These are phyloP conservation scores for Porphyrellus cyaneotinctus DNA, from an alignment of 768 basidiomycete species.

Conservation along the genomic window DNA sequence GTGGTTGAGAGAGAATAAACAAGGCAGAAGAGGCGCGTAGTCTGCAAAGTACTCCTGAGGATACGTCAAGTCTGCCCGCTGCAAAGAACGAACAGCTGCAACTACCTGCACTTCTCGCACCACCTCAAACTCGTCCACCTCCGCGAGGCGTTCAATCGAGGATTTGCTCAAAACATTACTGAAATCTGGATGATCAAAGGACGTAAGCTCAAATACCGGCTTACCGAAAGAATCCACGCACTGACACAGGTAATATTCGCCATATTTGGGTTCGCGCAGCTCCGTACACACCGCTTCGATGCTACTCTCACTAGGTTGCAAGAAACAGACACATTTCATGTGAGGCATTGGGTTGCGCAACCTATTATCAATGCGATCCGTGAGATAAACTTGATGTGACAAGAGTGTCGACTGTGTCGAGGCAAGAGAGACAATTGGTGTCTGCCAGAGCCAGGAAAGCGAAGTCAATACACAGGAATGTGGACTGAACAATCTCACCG, in stretches of 20 bases:
- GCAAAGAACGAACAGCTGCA: conserved; percentile 1
- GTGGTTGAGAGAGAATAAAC: conserved; percentile 83
- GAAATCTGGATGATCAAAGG: conserved; percentile 60
- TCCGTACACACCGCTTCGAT: conserved; percentile 81
- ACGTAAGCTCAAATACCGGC: conserved; percentile 16
- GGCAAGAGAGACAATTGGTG: conserved; percentile 92
- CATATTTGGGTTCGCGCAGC: conserved; percentile 87
- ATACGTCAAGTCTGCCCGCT: background rate
- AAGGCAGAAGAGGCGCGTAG: conserved; percentile 83
- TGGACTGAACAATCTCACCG: conserved; percentile 48
- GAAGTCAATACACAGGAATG: background rate
- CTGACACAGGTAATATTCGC: conserved; percentile 99
- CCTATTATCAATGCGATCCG: conserved; percentile 94
- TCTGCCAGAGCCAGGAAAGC: conserved; percentile 43
- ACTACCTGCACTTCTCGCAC: conserved; percentile 94
- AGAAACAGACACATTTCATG: conserved; percentile 95
- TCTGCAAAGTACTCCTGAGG: conserved; percentile 95
- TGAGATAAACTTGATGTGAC: conserved; percentile 95
- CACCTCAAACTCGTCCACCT: conserved; percentile 93
- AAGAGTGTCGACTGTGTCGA: conserved; percentile 91
- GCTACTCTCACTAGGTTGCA: conserved; percentile 79
- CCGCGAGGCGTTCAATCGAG: conserved; percentile 88
- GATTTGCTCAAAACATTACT: conserved; percentile 90
- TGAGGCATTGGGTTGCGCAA: conserved; percentile 90
- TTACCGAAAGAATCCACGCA: conserved; percentile 56